Evolutionary conservation across 1,284 basidiomycete genomes (phyloP), one percentile per base, ranked within the genome.

Genomic region (Tylopilus orsonianus): DNA sequence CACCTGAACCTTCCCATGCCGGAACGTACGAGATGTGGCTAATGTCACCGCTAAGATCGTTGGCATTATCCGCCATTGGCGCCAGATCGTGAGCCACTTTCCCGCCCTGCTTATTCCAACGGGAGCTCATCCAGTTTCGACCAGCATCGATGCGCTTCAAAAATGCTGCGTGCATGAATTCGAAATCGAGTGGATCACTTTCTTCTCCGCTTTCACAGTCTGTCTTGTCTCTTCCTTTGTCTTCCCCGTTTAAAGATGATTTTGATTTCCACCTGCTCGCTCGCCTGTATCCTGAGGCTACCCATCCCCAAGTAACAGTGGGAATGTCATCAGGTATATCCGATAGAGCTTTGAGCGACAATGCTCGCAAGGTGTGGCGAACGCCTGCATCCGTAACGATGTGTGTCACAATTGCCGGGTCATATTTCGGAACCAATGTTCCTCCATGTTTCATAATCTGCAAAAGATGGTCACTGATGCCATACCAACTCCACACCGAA

Each of bases 301-400:
- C 68, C 85, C 85, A 87, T 9, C 56, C 57, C 85, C 85, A 87
- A 16, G 57, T 77, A 18, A 87, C 71, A 10, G 78, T 82, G 4
- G 81, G 81, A 14, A 87, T 81, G 41, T 77, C 68, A 18, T 73
- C 60, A 1, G 85, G 85, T 39, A 87, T 81, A 7, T 84, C 74
- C 6, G 62, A 64, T 8, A 84, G 56, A 4, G 59, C 71, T 54
- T 72, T 76, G 14, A 85, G 53, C 1, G 76, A 75, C 12, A 72
- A 51, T 5, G 61, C 50, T 66, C 62, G 40, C 59, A 82, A 41
- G 49, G 74, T 58, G 67, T 61, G 33, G 56, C 71, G 47, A 52
- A 56, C 33, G 7, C 59, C 61, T 1, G 70, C 65, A 43, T 80
- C 78, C 4, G 79, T 79, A 29, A 88, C 71, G 45, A 89, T 81